Percentiles rank a stretch among this genome's conserved stretches.
Evolutionary conservation across 1,139 yeast genomes (phyloP).

Genomic region (Yamadazyma jaroonii): DNA sequence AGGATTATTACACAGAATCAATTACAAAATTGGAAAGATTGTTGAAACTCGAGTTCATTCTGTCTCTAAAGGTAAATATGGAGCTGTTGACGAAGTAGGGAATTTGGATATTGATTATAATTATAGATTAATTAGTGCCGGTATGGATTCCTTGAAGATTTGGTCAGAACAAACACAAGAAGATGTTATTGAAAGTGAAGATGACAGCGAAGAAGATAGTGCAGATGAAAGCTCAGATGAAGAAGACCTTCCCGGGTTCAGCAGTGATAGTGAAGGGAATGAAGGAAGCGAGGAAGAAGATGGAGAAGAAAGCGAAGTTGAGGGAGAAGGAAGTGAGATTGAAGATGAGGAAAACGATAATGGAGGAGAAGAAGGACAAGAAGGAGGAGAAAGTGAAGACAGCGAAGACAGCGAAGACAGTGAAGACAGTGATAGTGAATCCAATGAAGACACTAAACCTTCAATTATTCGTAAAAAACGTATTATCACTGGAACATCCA

Average conservation of each 20-base stretch:
- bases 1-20: slow-evolving; percentile 70
- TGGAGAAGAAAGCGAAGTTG: slow-evolving; percentile 10
- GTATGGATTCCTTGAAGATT: slow-evolving; percentile 75
- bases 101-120: slow-evolving; percentile 75
- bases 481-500: slow-evolving; percentile 4
- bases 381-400: slow-evolving; percentile 19
- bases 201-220: slow-evolving; percentile 12
- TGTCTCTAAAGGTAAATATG: slow-evolving; percentile 38
- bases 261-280: slow-evolving; percentile 12
- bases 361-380: slow-evolving; percentile 15
- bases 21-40: slow-evolving; percentile 62
- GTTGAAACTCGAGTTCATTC: slow-evolving; percentile 69
- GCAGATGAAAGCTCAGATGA: slow-evolving; percentile 11
- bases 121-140: slow-evolving; percentile 75
- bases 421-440: background rate
- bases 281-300: slow-evolving; percentile 11
- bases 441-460: slow-evolving; percentile 8
- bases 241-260: slow-evolving; percentile 14
- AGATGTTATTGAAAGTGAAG: slow-evolving; percentile 15
- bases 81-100: slow-evolving; percentile 59
- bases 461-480: slow-evolving; percentile 16
- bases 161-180: slow-evolving; percentile 52
- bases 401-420: slow-evolving; percentile 8
- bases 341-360: slow-evolving; percentile 11
- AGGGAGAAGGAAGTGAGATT: slow-evolving; percentile 11